Evolutionary conservation across 371 early-diverging fungal species (phyloP).

Genomic region (Scutellospora calospora): DNA sequence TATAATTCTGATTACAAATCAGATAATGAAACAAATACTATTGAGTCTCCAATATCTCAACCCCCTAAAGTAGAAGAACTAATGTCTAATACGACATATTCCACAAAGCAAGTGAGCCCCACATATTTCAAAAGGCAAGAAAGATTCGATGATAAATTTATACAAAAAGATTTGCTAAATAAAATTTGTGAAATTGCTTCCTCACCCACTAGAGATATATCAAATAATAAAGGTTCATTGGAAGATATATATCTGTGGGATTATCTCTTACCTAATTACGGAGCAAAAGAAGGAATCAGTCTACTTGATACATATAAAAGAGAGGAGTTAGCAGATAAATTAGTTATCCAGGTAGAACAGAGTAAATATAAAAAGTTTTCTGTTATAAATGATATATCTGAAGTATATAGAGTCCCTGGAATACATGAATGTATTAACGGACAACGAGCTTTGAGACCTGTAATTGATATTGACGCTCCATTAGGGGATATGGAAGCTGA

Average conservation of each 20-base stretch:
- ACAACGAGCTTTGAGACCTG: constrained; percentile 21
- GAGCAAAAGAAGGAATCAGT: constrained; percentile 28
- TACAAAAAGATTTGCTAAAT: too few relatives aligned
- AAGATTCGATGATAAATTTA: constrained; percentile 27
- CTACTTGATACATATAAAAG: constrained; percentile 18
- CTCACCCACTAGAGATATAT: too few relatives aligned
- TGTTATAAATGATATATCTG: constrained; percentile 21
- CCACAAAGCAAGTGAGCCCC: constrained; percentile 7
- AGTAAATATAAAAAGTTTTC: background rate
- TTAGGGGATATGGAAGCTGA: background rate
- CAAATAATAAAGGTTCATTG: constrained; percentile 5
- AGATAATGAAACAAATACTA: constrained; percentile 28
- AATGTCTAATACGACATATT: constrained; percentile 37
- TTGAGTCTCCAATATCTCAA: constrained; percentile 30
- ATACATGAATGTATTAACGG: constrained; percentile 21
- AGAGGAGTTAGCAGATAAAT: constrained; percentile 8
- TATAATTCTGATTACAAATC: constrained; percentile 21
- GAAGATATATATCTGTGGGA: constrained; percentile 24
- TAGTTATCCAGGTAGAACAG: constrained; percentile 20
- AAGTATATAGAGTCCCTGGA: constrained; percentile 27
- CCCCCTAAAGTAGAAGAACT: constrained; percentile 28
- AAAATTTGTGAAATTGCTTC: too few relatives aligned
- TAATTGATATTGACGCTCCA: constrained; percentile 26
- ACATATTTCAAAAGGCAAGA: constrained; percentile 25
- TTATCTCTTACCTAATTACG: constrained; percentile 22